Base-by-base conservation (phyloP, 768 basidiomycete species). In the Trametes cinnabarina region DNA sequence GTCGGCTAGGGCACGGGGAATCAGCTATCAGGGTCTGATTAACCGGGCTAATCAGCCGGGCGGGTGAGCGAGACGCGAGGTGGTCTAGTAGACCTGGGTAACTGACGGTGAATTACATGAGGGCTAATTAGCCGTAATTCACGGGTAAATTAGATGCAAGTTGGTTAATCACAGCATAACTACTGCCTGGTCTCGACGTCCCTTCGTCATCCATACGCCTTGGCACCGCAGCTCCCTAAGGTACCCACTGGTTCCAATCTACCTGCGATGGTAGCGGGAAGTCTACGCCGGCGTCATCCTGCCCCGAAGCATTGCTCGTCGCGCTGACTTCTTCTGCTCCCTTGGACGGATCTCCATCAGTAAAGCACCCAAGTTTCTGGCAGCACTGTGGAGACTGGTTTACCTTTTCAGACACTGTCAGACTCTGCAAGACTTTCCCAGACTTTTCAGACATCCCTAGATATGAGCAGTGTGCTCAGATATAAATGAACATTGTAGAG, bases 181-280 rank as follows among this genome's bases (percentile, higher is more conserved):
- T n/a, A 39, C 37, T 14, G n/a, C n/a, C 9, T 39, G 37, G 15
- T n/a, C 15, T 39, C 34, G 34, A 39, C 37, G 37, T n/a, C 3
- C 37, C 37, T 34, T 34, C 34, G 34, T 14, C 34, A 34, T 34
- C 34, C 34, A 34, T 14, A 34, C 34, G 14, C 34, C 34, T 34
- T 34, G 34, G 34, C 34, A n/a, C n/a, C n/a, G n/a, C n/a, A n/a
- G 34, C 34, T 55, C 37, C 15, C 15, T 39, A 12, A 6, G 37
- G 37, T 15, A 15, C 37, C 37, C 37, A 39, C 14, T 39, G 37
- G 14, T 39, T 15, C 37, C 37, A 39, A 15, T 15, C 14, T 15
- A 39, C 37, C 37, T 39, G 65, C 47, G 63, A 52, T 4, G 60
- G 52, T n/a, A n/a, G 55, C 63, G 50, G 57, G 58, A 61, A 32